phyloP scores from a whole-genome alignment of 108 stramenopile species.

The Cyclotella cryptica region DNA sequence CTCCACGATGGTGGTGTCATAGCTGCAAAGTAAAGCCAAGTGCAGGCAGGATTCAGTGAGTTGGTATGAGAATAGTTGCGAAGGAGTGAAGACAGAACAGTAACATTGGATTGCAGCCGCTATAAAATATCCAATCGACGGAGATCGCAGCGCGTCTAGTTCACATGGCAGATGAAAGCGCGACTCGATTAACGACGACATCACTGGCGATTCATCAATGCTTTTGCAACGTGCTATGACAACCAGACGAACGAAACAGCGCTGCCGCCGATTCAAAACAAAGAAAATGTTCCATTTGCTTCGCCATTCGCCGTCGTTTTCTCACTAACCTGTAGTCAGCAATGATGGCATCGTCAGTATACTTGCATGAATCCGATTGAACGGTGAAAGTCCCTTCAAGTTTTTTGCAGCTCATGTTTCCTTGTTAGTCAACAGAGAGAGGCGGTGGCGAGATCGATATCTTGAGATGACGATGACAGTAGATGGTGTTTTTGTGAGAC shows the following conservation, averaged over 20 bases:
- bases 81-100: slow-evolving; percentile 8
- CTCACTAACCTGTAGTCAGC: slow-evolving; percentile 91
- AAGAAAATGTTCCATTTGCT: neutral
- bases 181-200: neutral
- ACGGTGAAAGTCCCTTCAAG: slow-evolving; percentile 76
- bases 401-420: slow-evolving; percentile 63
- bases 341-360: slow-evolving; percentile 90
- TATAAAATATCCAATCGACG: no score
- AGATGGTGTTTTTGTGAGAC: no score
- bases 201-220: neutral
- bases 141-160: no score
- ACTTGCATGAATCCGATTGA: slow-evolving; percentile 85
- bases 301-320: neutral
- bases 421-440: neutral
- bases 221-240: neutral
- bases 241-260: neutral
- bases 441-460: neutral
- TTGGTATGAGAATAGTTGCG: neutral
- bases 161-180: no score
- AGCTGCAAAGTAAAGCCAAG: slow-evolving; percentile 52
- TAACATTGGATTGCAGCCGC: neutral
- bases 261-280: neutral
- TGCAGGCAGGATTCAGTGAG: neutral
- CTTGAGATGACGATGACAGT: neutral
- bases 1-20: slow-evolving; percentile 92